These are phyloP conservation scores for Penicillium sp. DNA, from an alignment of 2,329 filamentous ascomycete species.

Conservation along the genomic window DNA sequence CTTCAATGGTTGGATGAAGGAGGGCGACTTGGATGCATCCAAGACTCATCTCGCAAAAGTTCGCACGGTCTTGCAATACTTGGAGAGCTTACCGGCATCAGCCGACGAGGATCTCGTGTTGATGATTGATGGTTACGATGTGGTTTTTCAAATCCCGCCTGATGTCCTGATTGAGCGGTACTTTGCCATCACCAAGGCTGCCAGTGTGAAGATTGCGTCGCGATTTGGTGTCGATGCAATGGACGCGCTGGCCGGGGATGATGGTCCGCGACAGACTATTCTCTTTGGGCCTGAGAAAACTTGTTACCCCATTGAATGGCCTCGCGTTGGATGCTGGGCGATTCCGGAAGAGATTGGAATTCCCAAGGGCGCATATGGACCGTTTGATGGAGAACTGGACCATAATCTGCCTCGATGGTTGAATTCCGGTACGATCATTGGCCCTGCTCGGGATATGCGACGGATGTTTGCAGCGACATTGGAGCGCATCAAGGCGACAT, in stretches of 20 bases:
- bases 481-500: constrained; percentile 8
- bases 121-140: constrained; percentile 14
- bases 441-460: constrained; percentile 12
- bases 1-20: constrained; percentile 14
- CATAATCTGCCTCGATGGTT: constrained; percentile 12
- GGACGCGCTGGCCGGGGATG: constrained; percentile 1
- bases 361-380: constrained; percentile 11
- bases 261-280: constrained; percentile 10
- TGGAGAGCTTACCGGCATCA: constrained; percentile 7
- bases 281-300: constrained; percentile 14
- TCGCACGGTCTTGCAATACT: constrained; percentile 12
- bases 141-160: constrained; percentile 11
- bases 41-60: constrained; percentile 15
- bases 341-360: constrained; percentile 9
- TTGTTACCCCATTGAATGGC: constrained; percentile 10
- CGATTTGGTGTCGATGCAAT: constrained; percentile 5
- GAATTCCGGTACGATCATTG: constrained; percentile 15
- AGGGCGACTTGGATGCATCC: constrained; percentile 11
- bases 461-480: constrained; percentile 10
- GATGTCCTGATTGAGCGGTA: constrained; percentile 15
- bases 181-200: constrained; percentile 9
- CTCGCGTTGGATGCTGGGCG: constrained; percentile 12
- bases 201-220: constrained; percentile 7
- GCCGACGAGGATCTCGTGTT: constrained; percentile 13
- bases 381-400: constrained; percentile 6